Evolutionary conservation across 352 stramenopile genomes (phyloP).

Genomic region (Pythium aquatile): DNA sequence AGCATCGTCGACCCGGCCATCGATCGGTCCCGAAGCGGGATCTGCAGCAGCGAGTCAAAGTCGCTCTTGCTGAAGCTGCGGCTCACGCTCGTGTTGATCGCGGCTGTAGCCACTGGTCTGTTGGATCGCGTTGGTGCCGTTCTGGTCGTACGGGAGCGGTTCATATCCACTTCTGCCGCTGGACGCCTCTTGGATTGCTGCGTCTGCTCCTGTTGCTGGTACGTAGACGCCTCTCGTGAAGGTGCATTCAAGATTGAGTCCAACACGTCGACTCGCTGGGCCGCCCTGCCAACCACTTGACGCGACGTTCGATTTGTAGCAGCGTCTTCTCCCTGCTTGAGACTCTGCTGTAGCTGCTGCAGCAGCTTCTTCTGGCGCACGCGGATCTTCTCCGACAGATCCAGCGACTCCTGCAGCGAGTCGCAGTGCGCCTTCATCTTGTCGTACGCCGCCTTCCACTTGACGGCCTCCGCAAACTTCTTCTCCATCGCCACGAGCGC

Average conservation of each 20-base stretch:
- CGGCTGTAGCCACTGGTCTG: not conserved
- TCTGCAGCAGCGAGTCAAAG: conserved; percentile 26
- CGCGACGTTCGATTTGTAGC: not conserved
- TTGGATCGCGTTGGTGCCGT: not conserved
- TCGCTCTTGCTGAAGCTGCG: conserved; percentile 24
- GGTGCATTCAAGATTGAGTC: conserved; percentile 26
- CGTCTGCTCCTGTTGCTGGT: not conserved
- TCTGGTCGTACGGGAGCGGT: not conserved
- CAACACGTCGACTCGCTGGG: conserved; percentile 23
- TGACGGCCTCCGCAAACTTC: conserved; percentile 46
- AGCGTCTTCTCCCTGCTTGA: conserved; percentile 11
- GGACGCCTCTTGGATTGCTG: not conserved
- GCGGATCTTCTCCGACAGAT: conserved; percentile 79
- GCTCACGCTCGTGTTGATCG: conserved; percentile 20
- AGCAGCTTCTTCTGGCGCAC: conserved; percentile 75
- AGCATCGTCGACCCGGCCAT: conserved; percentile 14
- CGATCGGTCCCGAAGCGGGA: conserved; percentile 21
- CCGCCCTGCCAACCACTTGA: not conserved
- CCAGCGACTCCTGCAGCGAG: conserved; percentile 73
- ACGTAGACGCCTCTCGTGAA: not conserved
- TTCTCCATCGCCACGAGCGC: conserved; percentile 40
- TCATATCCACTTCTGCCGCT: not conserved
- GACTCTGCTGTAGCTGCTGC: conserved; percentile 55
- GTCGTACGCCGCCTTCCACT: conserved; percentile 56
- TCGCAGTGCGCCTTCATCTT: conserved; percentile 75